Evolutionary conservation across 2,329 filamentous ascomycete genomes (phyloP).

Genomic region (Lecanosticta acicola): DNA sequence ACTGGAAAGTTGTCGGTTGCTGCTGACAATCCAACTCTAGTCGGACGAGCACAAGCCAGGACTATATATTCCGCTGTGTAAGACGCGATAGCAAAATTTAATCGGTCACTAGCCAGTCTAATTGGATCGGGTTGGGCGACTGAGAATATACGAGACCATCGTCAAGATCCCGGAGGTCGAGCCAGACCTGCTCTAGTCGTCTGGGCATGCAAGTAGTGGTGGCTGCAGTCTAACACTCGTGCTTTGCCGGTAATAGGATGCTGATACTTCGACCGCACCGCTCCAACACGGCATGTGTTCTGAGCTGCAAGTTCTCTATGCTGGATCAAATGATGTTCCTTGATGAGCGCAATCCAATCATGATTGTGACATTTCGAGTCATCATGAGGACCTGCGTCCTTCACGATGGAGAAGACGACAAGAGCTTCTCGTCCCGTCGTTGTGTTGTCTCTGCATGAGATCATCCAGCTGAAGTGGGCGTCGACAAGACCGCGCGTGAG

Average conservation of each 20-base stretch:
- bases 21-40: neutral
- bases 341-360: neutral
- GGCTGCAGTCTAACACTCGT: neutral
- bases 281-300: neutral
- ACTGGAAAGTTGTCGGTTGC: neutral
- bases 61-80: neutral
- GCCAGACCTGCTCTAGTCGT: neutral
- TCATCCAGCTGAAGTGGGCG: neutral
- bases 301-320: neutral
- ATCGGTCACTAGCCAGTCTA: neutral
- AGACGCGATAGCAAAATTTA: neutral
- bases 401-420: neutral
- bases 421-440: neutral
- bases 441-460: neutral
- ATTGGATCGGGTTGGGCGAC: neutral
- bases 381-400: neutral
- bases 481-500: neutral
- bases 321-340: neutral
- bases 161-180: neutral
- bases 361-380: neutral
- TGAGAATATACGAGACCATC: neutral
- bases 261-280: neutral
- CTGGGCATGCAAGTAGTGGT: neutral
- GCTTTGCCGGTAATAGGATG: neutral
- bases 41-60: neutral